phyloP scores from a whole-genome alignment of 2,329 filamentous ascomycete species.

The Clarireedia monteithiana region DNA sequence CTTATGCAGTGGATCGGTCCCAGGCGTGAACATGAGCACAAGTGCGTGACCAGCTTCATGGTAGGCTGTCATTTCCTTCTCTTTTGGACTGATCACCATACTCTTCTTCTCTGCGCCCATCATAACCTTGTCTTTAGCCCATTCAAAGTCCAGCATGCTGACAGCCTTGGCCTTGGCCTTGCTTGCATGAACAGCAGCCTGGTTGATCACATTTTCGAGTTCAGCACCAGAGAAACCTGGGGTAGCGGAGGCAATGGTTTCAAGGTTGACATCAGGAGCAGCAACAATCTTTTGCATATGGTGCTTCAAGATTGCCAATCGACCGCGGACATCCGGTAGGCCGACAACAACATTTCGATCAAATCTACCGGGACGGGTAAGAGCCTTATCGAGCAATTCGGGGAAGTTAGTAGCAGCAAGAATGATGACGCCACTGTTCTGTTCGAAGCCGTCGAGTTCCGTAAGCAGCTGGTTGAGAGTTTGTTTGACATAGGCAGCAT shows the following conservation, averaged over 20 bases:
- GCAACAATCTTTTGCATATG: slow-evolving; percentile 89
- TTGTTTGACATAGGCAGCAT: slow-evolving; percentile 93
- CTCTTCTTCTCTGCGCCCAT: slow-evolving; percentile 92
- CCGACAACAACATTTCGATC: slow-evolving; percentile 86
- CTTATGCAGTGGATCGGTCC: slow-evolving; percentile 80
- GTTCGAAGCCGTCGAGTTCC: slow-evolving; percentile 93
- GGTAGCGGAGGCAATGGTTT: slow-evolving; percentile 77
- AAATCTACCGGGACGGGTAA: slow-evolving; percentile 90
- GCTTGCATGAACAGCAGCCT: slow-evolving; percentile 90
- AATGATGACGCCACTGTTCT: slow-evolving; percentile 90
- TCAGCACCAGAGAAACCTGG: slow-evolving; percentile 92
- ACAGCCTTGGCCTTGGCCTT: slow-evolving; percentile 73
- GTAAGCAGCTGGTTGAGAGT: slow-evolving; percentile 96
- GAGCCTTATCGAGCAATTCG: slow-evolving; percentile 85
- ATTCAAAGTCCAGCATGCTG: slow-evolving; percentile 76
- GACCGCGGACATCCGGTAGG: slow-evolving; percentile 86
- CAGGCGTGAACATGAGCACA: slow-evolving; percentile 71
- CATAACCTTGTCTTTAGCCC: slow-evolving; percentile 96
- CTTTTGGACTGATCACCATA: slow-evolving; percentile 83
- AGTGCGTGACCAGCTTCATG: slow-evolving; percentile 95
- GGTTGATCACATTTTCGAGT: slow-evolving; percentile 93
- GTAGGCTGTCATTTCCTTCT: slow-evolving; percentile 93
- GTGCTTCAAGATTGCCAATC: slow-evolving; percentile 86
- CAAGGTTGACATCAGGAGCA: slow-evolving; percentile 70
- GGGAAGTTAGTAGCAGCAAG: slow-evolving; percentile 96